Conservation (phyloP, 352 stramenopile species). For the Pythium aquatile region DNA sequence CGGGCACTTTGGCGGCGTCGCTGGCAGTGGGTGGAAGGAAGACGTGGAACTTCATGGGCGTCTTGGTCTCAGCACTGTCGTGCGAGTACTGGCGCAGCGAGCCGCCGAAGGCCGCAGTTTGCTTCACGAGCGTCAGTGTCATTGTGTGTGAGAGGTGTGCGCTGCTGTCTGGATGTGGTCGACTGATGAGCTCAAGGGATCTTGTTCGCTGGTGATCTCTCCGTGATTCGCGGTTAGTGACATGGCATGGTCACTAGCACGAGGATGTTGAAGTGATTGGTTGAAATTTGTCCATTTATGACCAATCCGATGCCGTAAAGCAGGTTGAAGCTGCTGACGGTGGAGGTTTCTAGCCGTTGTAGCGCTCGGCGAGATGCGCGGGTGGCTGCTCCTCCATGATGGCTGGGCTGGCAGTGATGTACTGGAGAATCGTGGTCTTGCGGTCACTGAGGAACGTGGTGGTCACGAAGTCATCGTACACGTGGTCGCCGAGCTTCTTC, state of each 20-base stretch:
- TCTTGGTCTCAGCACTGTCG: conserved; percentile 74
- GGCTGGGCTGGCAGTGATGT: conserved; percentile 73
- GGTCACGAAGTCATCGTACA: conserved; percentile 82
- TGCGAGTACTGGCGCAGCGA: conserved; percentile 86
- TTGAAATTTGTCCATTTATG: not conserved
- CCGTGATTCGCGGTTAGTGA: not conserved
- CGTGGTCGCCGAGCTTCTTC: conserved; percentile 63
- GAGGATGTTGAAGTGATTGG: not conserved
- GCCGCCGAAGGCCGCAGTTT: conserved; percentile 74
- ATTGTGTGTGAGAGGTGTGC: not conserved
- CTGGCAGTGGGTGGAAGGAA: conserved; percentile 76
- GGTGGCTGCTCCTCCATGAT: conserved; percentile 85
- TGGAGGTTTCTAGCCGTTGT: conserved; percentile 49
- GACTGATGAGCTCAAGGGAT: not conserved
- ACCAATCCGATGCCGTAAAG: not conserved
- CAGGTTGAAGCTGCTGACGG: not conserved
- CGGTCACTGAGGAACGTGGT: conserved; percentile 92
- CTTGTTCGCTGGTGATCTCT: conserved; percentile 2
- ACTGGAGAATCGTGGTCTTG: conserved; percentile 82
- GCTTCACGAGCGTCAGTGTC: conserved; percentile 74
- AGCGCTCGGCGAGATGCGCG: conserved; percentile 67
- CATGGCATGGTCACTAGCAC: not conserved
- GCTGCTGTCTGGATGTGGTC: not conserved
- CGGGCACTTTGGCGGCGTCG: conserved; percentile 69
- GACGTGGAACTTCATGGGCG: conserved; percentile 90